Conservation (phyloP, 257 asterid species). For the Mentha longifolia region DNA sequence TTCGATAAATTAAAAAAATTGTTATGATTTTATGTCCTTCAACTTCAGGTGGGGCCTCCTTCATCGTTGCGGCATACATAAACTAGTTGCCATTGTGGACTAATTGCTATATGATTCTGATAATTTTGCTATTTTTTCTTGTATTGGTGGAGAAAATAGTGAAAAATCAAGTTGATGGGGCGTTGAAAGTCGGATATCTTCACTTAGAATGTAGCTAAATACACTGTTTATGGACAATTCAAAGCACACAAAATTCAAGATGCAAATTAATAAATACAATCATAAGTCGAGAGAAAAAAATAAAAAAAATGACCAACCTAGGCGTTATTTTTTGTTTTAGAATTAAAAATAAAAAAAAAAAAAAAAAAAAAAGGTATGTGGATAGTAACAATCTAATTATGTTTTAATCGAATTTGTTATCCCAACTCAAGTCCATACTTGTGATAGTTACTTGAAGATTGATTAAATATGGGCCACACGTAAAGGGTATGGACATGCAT, state of each 20-base stretch:
- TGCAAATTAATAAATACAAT: background rate
- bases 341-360: too few relatives aligned
- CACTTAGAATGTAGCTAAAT: background rate
- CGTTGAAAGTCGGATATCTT: slow-evolving; percentile 3
- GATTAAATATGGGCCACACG: slow-evolving; percentile 33
- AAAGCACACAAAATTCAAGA: background rate
- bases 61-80: background rate
- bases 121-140: background rate
- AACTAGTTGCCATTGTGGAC: background rate
- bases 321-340: too few relatives aligned
- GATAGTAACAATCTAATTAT: slow-evolving; percentile 5
- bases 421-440: slow-evolving; percentile 16
- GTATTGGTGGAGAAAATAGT: background rate
- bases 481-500: slow-evolving; percentile 16
- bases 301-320: too few relatives aligned
- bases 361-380: background rate
- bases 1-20: too few relatives aligned
- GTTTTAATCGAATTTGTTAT: slow-evolving; percentile 32
- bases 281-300: too few relatives aligned
- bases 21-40: background rate
- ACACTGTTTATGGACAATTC: background rate
- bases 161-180: background rate
- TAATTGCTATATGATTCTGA: too few relatives aligned
- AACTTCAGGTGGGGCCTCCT: background rate
- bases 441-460: slow-evolving; percentile 19